A percentile compares a stretch with the other conserved stretches of the same genome.
These are phyloP conservation scores for Arabis alpina DNA, from an alignment of 345 rosid species.

Conservation along the genomic window DNA sequence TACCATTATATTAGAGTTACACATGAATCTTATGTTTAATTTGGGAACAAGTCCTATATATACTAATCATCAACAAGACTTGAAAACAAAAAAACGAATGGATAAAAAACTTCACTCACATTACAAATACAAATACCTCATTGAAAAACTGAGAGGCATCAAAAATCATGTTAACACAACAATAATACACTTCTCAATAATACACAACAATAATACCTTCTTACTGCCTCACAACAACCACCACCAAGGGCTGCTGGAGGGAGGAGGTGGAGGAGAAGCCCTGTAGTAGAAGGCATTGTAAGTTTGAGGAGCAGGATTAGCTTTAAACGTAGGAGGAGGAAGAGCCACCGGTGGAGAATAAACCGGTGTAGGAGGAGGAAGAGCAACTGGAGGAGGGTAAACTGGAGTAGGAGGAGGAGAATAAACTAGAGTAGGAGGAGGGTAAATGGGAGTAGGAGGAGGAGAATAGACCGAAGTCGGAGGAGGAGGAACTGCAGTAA, in stretches of 20 bases:
- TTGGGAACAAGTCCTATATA: neutral
- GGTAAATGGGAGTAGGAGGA: neutral
- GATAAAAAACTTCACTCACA: neutral
- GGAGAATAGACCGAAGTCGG: too few relatives aligned
- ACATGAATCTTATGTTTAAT: too few relatives aligned
- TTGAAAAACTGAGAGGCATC: neutral
- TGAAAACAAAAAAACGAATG: neutral
- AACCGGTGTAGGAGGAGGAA: slow-evolving; percentile 11
- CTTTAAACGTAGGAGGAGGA: slow-evolving; percentile 16
- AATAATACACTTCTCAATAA: slow-evolving; percentile 1
- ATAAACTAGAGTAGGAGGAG: too few relatives aligned
- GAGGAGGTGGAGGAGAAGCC: slow-evolving; percentile 38
- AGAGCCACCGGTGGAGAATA: neutral
- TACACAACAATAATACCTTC: neutral
- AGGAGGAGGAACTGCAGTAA: too few relatives aligned
- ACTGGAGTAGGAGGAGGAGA: neutral
- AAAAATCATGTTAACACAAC: slow-evolving; percentile 18
- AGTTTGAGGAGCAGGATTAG: slow-evolving; percentile 29
- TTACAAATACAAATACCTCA: neutral
- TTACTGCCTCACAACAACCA: slow-evolving; percentile 32
- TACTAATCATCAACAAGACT: neutral
- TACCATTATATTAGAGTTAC: too few relatives aligned
- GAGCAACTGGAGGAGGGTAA: neutral
- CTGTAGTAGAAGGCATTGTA: slow-evolving; percentile 36
- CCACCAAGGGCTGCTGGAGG: slow-evolving; percentile 36